Base-by-base conservation (phyloP, 805 yeast species). In the Lipomyces yamanashiensis region DNA sequence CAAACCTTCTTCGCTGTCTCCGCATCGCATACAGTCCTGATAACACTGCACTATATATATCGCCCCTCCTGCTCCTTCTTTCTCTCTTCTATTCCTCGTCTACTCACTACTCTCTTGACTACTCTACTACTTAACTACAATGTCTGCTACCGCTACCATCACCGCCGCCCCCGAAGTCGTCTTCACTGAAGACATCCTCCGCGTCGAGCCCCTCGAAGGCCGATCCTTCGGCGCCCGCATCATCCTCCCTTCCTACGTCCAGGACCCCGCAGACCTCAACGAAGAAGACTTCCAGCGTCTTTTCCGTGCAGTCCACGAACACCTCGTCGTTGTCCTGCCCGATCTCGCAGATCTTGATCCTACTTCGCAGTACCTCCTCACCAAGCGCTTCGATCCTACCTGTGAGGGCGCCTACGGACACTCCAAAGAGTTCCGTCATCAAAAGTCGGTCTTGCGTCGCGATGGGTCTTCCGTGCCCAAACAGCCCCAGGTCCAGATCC, bases 401-500 rank as follows among this genome's bases (percentile, higher is more conserved):
- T 81, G 86, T 61, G 71, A 71, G n/a, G 87, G 88, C 48, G 83
- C 83, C 28, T 91, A 91, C 71, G 97, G 97, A 39, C 97, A 91
- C 71, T 92, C 93, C 62, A 88, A 89, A 74, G 88, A 89, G 64
- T 85, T 86, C 74, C 84, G 87, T 67, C 86, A 87, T 66, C 77
- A 80, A 58, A 79, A 84, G 64, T 83, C 92, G 0, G 90, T 91
- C 28, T 82, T 91, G 67, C 85, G 85, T 67, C 88, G 87, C 72
- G 97, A 91, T 73, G 96, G 96, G 50, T 82, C 83, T 62, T 82
- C 92, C 7, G 89, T 90, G 52, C 92, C 93, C 51, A 75, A 80
- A 57, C 92, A 89, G 74, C 96, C 97, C 1, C 96, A 91, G 75
- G 96, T 91, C 21, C 96, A 90, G 78, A 89, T 90, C 73, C 84